Conservation (phyloP, 257 asterid species). For the Fraxinus quadrangulata region DNA sequence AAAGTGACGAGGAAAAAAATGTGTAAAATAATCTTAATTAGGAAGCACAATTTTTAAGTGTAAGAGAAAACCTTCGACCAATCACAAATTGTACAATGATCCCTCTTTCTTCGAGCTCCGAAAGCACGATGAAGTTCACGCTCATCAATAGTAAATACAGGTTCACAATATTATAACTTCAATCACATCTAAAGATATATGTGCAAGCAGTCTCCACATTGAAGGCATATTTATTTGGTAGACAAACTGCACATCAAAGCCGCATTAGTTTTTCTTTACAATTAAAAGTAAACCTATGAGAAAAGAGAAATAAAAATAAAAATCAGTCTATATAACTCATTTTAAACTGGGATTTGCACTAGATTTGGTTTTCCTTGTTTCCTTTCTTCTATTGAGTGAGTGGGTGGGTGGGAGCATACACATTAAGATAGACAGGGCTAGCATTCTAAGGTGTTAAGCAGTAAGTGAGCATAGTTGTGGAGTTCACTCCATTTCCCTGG, state of each 20-base stretch:
- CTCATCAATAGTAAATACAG: constrained; percentile 2
- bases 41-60: constrained; percentile 19
- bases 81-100: constrained; percentile 69
- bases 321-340: background rate
- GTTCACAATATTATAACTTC: background rate
- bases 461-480: background rate
- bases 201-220: background rate
- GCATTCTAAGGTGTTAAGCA: background rate
- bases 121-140: constrained; percentile 25
- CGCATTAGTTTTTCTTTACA: background rate
- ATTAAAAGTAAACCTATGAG: background rate
- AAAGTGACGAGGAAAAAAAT: constrained; percentile 17
- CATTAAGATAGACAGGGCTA: background rate
- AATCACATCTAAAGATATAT: background rate
- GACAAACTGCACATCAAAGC: background rate
- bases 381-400: background rate
- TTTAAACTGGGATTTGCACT: background rate
- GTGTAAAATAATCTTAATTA: constrained; percentile 12
- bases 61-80: constrained; percentile 71
- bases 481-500: background rate
- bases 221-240: background rate
- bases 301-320: background rate
- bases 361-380: background rate
- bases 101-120: constrained; percentile 82
- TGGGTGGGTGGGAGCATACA: too few species aligned